These are phyloP conservation scores for Penicillium sp. DNA, from an alignment of 2,329 filamentous ascomycete genomes.

Conservation along the genomic window DNA sequence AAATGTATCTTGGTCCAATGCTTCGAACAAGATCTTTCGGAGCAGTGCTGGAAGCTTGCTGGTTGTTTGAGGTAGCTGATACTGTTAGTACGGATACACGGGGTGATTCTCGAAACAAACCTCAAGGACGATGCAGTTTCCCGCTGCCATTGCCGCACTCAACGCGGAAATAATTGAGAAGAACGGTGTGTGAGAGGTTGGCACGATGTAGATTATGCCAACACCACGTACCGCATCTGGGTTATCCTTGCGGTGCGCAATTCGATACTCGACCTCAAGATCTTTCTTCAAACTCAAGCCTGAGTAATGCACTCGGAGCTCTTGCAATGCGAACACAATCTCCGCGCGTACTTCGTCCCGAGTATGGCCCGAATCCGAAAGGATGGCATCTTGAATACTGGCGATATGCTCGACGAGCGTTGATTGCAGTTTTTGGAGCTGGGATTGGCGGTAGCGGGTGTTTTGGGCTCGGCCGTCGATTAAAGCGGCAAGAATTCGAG, in stretches of 20 bases:
- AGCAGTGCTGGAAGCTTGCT: slow-evolving; percentile 26
- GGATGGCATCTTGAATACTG: slow-evolving; percentile 35
- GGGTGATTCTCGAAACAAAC: slow-evolving; percentile 30
- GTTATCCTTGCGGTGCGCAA: slow-evolving; percentile 25
- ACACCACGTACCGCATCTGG: slow-evolving; percentile 10
- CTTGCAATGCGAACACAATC: slow-evolving; percentile 28
- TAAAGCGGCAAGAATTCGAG: slow-evolving; percentile 35
- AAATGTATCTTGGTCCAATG: slow-evolving; percentile 54
- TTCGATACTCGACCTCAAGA: slow-evolving; percentile 26
- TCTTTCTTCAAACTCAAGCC: slow-evolving; percentile 20
- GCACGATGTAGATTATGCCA: slow-evolving; percentile 50
- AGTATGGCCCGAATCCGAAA: slow-evolving; percentile 30
- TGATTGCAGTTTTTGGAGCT: slow-evolving; percentile 42
- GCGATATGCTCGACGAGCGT: slow-evolving; percentile 30
- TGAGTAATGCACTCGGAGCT: slow-evolving; percentile 29
- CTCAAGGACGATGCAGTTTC: slow-evolving; percentile 55
- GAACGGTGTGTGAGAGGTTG: slow-evolving; percentile 51
- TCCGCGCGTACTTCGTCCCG: slow-evolving; percentile 37
- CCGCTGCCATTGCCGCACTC: slow-evolving; percentile 52
- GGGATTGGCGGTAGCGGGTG: slow-evolving; percentile 41
- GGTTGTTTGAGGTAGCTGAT: slow-evolving; percentile 28
- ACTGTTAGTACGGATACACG: neutral
- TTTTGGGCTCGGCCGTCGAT: slow-evolving; percentile 44
- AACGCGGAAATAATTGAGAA: slow-evolving; percentile 50
- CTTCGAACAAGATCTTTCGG: slow-evolving; percentile 22